Percentiles rank a stretch among this genome's conserved stretches.
Conservation (phyloP, 1,284 basidiomycete genomes). For the Butyriboletus appendiculatus region DNA sequence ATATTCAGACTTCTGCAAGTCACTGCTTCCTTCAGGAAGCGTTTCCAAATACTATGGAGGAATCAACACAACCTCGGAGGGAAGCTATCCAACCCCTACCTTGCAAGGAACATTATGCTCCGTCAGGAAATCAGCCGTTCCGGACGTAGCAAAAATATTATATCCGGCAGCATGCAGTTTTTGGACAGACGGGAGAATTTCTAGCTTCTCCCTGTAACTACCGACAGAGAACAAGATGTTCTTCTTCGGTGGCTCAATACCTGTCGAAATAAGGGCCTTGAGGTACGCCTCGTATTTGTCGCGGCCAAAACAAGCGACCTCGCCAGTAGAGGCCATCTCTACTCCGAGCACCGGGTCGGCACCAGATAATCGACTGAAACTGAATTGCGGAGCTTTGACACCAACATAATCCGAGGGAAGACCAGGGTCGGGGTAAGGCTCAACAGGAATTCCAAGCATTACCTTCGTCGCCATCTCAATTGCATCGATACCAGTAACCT, state of each 20-base stretch:
- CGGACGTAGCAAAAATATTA: slow-evolving; percentile 96
- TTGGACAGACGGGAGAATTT: slow-evolving; percentile 95
- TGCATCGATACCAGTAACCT: slow-evolving; percentile 96
- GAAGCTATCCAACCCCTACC: slow-evolving; percentile 41
- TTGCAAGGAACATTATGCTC: slow-evolving; percentile 87
- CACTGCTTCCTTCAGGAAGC: slow-evolving; percentile 71
- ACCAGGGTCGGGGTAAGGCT: slow-evolving; percentile 87
- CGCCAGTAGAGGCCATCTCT: slow-evolving; percentile 99
- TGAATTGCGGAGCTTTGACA: slow-evolving; percentile 99
- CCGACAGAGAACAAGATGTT: slow-evolving; percentile 95
- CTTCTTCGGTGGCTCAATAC: slow-evolving; percentile 93
- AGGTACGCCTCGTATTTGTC: slow-evolving; percentile 99
- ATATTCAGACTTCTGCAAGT: slow-evolving; percentile 92
- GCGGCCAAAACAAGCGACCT: slow-evolving; percentile 97
- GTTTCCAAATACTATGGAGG: slow-evolving; percentile 83
- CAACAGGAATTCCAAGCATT: slow-evolving; percentile 90
- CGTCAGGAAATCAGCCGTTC: slow-evolving; percentile 93
- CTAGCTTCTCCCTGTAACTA: slow-evolving; percentile 97
- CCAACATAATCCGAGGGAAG: slow-evolving; percentile 94
- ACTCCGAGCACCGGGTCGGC: slow-evolving; percentile 99
- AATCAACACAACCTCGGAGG: slow-evolving; percentile 5
- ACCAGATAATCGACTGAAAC: slow-evolving; percentile 92
- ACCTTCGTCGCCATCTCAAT: slow-evolving; percentile 99
- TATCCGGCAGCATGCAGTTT: slow-evolving; percentile 94
- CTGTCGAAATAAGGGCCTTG: slow-evolving; percentile 95